phyloP scores from a whole-genome alignment of 2,329 filamentous ascomycete genomes.

The Colletotrichum incanum region DNA sequence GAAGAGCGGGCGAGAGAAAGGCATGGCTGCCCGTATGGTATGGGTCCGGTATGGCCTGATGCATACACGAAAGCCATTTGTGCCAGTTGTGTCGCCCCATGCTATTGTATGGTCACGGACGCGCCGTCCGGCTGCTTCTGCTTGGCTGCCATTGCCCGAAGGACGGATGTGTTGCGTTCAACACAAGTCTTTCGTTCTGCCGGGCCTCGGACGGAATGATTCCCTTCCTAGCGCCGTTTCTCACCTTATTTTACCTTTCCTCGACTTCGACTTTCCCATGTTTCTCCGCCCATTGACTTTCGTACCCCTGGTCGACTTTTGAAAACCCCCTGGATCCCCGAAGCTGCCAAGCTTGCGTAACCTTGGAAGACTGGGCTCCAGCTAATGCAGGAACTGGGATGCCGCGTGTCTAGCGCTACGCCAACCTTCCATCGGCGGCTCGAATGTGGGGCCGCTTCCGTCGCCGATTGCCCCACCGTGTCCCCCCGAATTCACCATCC shows the following conservation, averaged over 20 bases:
- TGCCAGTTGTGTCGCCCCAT: conserved; percentile 24
- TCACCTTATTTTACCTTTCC: background rate
- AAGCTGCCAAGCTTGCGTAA: conserved; percentile 32
- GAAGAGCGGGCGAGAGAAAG: background rate
- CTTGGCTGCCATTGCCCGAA: background rate
- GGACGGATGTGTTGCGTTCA: background rate
- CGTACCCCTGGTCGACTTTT: conserved; percentile 8
- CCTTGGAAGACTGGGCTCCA: conserved; percentile 34
- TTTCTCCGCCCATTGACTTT: background rate
- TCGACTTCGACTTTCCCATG: background rate
- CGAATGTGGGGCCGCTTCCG: conserved; percentile 32
- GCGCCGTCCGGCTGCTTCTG: background rate
- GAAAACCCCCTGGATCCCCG: background rate
- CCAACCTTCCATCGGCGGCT: conserved; percentile 7
- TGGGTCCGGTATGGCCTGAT: background rate
- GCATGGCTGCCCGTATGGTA: conserved; percentile 20
- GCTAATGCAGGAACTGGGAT: conserved; percentile 44
- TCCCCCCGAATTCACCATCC: background rate
- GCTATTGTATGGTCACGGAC: background rate
- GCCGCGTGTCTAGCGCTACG: conserved; percentile 33
- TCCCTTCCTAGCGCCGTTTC: conserved; percentile 3
- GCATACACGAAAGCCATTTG: conserved; percentile 39
- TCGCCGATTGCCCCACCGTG: conserved; percentile 1
- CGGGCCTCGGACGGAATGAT: background rate
- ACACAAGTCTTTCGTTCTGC: conserved; percentile 1